A percentile compares a stretch with the other conserved stretches of the same genome.
These are phyloP conservation scores for Royoungia palumana DNA, from an alignment of 768 basidiomycete species.

Conservation along the genomic window DNA sequence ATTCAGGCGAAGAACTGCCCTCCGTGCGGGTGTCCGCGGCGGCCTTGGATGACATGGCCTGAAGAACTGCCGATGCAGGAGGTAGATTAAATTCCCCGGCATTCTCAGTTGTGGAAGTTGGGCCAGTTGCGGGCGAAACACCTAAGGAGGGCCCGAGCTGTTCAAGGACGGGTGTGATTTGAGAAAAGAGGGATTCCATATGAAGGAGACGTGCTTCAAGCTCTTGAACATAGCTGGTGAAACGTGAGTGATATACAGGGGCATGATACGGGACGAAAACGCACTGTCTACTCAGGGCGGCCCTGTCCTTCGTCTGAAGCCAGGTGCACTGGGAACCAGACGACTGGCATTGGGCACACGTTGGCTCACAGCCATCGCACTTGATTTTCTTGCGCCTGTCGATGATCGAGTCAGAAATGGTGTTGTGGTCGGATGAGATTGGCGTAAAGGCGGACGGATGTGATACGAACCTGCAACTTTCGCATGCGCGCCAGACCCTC, in stretches of 20 bases:
- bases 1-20: slow-evolving; percentile 31
- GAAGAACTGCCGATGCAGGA: slow-evolving; percentile 28
- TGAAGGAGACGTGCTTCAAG: slow-evolving; percentile 83
- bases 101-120: slow-evolving; percentile 22
- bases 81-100: slow-evolving; percentile 18
- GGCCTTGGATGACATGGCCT: slow-evolving; percentile 38
- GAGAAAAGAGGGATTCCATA: slow-evolving; percentile 83
- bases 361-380: slow-evolving; percentile 85
- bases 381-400: slow-evolving; percentile 88
- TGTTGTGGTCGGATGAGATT: slow-evolving; percentile 12
- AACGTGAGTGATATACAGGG: slow-evolving; percentile 17
- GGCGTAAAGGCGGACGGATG: slow-evolving; percentile 1
- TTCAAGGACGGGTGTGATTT: slow-evolving; percentile 76
- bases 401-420: slow-evolving; percentile 16
- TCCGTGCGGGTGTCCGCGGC: slow-evolving; percentile 36
- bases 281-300: slow-evolving; percentile 85
- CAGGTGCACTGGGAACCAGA: slow-evolving; percentile 81
- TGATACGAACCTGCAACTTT: slow-evolving; percentile 72
- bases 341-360: slow-evolving; percentile 75
- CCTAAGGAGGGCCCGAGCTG: slow-evolving; percentile 59
- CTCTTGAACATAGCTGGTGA: slow-evolving; percentile 80
- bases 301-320: slow-evolving; percentile 89
- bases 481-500: slow-evolving; percentile 87
- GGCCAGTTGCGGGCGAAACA: slow-evolving; percentile 34
- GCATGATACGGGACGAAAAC: slow-evolving; percentile 28